These are phyloP conservation scores for Stygiomarasmius scandens DNA, from an alignment of 1,284 basidiomycete genomes.

Conservation along the genomic window DNA sequence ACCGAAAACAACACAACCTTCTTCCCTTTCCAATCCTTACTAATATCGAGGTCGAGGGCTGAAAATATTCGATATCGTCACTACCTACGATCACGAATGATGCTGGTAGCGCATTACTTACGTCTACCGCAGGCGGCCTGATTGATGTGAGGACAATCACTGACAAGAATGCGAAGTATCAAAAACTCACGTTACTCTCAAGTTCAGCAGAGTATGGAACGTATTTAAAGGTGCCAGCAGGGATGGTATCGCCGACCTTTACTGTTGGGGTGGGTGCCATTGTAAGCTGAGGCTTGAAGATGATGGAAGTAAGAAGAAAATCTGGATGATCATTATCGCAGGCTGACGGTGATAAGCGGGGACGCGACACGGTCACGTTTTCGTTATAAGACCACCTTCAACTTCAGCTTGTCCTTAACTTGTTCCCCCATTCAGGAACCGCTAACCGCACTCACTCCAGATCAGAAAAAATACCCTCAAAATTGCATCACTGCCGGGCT, in stretches of 20 bases:
- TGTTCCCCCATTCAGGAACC: too few relatives aligned
- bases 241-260: conserved; percentile 69
- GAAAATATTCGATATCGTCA: conserved; percentile 14
- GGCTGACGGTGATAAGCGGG: too few relatives aligned
- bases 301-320: background rate
- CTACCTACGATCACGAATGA: background rate
- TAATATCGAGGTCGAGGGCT: conserved; percentile 58
- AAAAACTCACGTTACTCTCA: conserved; percentile 53
- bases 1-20: conserved; percentile 81
- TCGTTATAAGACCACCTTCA: too few relatives aligned
- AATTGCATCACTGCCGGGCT: too few relatives aligned
- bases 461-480: too few relatives aligned
- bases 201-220: conserved; percentile 69
- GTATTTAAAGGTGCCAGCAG: conserved; percentile 62
- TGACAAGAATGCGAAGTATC: conserved; percentile 16
- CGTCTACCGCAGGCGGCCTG: conserved; percentile 64
- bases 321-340: too few relatives aligned
- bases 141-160: conserved; percentile 9
- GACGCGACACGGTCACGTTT: too few relatives aligned
- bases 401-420: too few relatives aligned
- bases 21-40: conserved; percentile 77
- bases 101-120: conserved; percentile 35
- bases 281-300: background rate
- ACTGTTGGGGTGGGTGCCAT: conserved; percentile 15
- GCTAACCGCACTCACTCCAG: too few relatives aligned